Evolutionary conservation across 257 asterid genomes (phyloP), one percentile per base, ranked within the genome.

Genomic region (Marsdenia floribunda): DNA sequence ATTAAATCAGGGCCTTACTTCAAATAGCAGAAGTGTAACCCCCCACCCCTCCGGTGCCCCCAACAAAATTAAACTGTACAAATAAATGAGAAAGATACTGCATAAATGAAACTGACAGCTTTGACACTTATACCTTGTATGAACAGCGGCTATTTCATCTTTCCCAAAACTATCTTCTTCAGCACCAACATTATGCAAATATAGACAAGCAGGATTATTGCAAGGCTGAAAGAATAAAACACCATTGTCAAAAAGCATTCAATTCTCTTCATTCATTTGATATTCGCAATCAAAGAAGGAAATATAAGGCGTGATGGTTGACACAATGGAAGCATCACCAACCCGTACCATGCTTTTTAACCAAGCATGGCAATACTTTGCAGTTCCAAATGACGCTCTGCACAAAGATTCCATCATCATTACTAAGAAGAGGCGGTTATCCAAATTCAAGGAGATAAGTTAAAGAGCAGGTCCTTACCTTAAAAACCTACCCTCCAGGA

Each of bases 311-410:
- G 3, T 65, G 26, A 65, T 38, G 15, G 70, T 65, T 65, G 50
- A 65, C 6, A 3, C 18, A 21, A 3, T 65, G 35, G 75, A 74
- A 76, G 58, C 59, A 72, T 73, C 52, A 77, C 42, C 68, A 54
- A 78, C 24, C 53, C 44, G 65, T 91, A 94, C 98, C 97, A 78
- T 86, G 86, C 86, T 94, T 84, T 87, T 90, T 88, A 94, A 87
- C 98, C 98, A 94, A 69, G 97, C 93, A 86, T 91, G 97, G 80
- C 97, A 93, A 78, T 93, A 93, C 81, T 93, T 93, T 78, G 98
- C 97, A 80, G 98, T 94, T 83, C 98, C 98, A 83, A 94, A 94
- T 22, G 97, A 94, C 77, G 98, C 98, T 85, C 98, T 94, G 93
- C 88, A 81, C 57, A 76, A 79, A 46, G 7, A 61, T 47, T 66